Conservation (phyloP, 805 yeast genomes). For the Spathaspora arborariae region DNA sequence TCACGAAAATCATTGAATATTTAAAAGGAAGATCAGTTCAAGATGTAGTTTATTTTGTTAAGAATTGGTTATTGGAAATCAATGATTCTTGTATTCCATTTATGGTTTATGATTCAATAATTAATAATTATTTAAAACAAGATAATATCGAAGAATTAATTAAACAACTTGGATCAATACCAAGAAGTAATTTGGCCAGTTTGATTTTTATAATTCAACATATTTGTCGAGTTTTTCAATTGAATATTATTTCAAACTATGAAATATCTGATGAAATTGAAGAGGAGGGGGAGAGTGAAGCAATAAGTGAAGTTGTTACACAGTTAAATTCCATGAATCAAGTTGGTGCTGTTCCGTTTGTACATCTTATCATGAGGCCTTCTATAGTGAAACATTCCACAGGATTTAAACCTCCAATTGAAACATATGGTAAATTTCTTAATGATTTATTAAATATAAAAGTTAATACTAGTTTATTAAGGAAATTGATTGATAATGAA, state of each 20-base stretch:
- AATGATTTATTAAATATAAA: conserved; percentile 24
- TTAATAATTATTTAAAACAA: conserved; percentile 15
- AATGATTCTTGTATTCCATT: conserved; percentile 41
- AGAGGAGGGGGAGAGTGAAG: conserved; percentile 4
- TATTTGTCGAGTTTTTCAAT: conserved; percentile 20
- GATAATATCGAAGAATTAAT: conserved; percentile 8
- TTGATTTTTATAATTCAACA: conserved; percentile 35
- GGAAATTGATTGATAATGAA: conserved; percentile 22
- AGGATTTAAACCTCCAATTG: conserved; percentile 40
- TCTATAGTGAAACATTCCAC: conserved; percentile 29
- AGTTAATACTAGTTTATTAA: conserved; percentile 18
- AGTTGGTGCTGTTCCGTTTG: conserved; percentile 37
- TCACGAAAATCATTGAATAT: conserved; percentile 14
- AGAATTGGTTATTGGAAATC: conserved; percentile 39
- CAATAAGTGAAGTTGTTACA: conserved; percentile 2
- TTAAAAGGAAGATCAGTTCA: conserved; percentile 7
- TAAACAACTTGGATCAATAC: conserved; percentile 27
- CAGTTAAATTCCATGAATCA: conserved; percentile 31
- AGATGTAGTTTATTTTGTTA: conserved; percentile 27
- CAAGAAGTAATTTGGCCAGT: conserved; percentile 38
- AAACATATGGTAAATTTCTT: conserved; percentile 21
- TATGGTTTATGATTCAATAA: conserved; percentile 32
- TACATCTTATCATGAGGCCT: conserved; percentile 39
- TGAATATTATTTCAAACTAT: conserved; percentile 21
- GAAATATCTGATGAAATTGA: conserved; percentile 24